These are phyloP conservation scores for Hsuehochloa calcarea DNA, from an alignment of 176 grass and related monocot genomes.

Conservation along the genomic window DNA sequence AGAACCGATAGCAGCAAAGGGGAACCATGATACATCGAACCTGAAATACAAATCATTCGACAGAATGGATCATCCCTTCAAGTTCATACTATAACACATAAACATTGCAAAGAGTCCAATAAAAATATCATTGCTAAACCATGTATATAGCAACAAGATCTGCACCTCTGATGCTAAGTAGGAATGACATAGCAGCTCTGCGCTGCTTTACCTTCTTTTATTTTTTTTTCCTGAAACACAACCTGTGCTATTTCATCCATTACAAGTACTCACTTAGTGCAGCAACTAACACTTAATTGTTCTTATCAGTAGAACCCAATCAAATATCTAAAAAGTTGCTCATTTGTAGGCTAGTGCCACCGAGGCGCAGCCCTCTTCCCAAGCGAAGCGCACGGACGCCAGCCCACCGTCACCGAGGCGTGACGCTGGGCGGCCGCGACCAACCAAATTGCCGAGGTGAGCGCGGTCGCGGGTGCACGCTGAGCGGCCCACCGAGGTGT, in stretches of 20 bases:
- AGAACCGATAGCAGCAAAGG: constrained; percentile 80
- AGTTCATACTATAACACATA: constrained; percentile 4
- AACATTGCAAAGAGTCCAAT: constrained; percentile 9
- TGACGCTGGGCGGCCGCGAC: no score
- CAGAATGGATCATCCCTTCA: background rate
- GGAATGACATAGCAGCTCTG: background rate
- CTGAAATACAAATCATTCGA: constrained; percentile 49
- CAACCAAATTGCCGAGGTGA: no score
- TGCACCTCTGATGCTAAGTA: background rate
- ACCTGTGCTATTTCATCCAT: background rate
- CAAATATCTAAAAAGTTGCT: background rate
- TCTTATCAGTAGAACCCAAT: background rate
- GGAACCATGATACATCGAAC: constrained; percentile 96
- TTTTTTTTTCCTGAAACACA: background rate
- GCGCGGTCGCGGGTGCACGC: no score
- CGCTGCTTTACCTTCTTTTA: background rate
- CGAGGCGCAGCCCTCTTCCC: no score
- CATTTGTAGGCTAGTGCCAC: background rate
- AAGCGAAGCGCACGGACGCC: no score
- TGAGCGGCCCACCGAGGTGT: no score
- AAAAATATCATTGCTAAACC: background rate
- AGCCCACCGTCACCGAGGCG: no score
- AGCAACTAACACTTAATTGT: background rate
- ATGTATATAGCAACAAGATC: background rate
- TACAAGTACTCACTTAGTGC: background rate